Base-by-base conservation (phyloP, 257 asterid species). In the Przewalskia tangutica region DNA sequence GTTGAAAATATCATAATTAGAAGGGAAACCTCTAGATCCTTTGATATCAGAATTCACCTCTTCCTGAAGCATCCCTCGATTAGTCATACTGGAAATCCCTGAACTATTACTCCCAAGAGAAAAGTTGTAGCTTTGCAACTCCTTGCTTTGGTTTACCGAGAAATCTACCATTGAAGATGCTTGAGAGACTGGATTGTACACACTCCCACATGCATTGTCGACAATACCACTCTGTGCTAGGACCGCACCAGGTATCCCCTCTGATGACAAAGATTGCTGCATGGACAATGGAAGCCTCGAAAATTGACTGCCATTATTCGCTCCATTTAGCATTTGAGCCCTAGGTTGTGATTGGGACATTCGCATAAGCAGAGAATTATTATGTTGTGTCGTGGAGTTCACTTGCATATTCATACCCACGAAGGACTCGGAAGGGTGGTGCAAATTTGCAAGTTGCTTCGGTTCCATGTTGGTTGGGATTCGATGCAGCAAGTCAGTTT, bases 391-490 rank as follows among this genome's bases (percentile, higher is more conserved):
- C 84, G 81, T 92, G 55, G 97, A 85, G 80, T 77, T 90, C 34
- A 84, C 85, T 77, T 90, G 91, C 86, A 87, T 84, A 82, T 81
- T 88, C 80, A 90, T 73, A 82, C 89, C 87, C 63, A 91, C 88
- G 8, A 84, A 90, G 20, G 90, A 23, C 83, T 85, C 95, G 2
- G 90, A 89, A 36, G 98, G 90, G 73, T 92, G 96, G 54, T 89
- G 93, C 88, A 95, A 83, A 63, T 60, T 83, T 10, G 92, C 91
- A n/a, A 95, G 93, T 87, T 95, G 98, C 85, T 91, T 95, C 0
- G 97, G 92, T 81, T 94, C 97, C 98, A 95, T 91, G 76, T 87
- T 89, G 4, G 95, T 94, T 0, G 97, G 98, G 82, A 94, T 89
- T n/a, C 99, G 98, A 71, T 96, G 97, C 53, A 96, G 95, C 71